phyloP scores from a whole-genome alignment of 169 alveolate genomes.

The Cryptosporidium viatorum region DNA sequence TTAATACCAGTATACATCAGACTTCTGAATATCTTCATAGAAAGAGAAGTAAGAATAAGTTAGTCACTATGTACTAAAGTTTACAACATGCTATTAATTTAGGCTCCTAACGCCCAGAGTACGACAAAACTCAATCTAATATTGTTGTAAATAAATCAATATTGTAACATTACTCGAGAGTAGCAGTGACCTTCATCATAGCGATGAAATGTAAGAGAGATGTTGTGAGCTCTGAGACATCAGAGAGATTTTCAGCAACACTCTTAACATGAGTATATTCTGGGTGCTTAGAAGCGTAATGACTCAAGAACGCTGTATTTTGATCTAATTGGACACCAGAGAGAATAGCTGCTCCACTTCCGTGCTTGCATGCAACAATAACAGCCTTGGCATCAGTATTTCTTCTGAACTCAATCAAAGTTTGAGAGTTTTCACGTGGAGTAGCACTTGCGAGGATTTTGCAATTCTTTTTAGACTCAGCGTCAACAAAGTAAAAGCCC shows the following conservation, averaged over 20 bases:
- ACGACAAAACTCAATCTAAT: neutral
- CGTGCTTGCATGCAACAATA: constrained; percentile 41
- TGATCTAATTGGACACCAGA: constrained; percentile 55
- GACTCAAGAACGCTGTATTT: neutral
- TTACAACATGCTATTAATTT: no score
- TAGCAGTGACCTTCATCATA: neutral
- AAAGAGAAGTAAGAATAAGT: neutral
- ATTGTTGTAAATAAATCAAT: neutral
- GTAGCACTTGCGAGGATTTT: constrained; percentile 10
- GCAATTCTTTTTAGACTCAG: constrained; percentile 16
- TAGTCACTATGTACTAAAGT: neutral
- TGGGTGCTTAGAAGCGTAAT: neutral
- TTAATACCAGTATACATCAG: no score
- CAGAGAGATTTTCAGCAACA: constrained; percentile 7
- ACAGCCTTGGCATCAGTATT: constrained; percentile 13
- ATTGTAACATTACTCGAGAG: neutral
- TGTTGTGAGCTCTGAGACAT: neutral
- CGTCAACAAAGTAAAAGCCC: constrained; percentile 53
- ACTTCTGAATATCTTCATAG: no score
- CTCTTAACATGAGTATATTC: neutral
- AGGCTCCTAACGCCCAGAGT: neutral
- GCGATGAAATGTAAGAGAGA: constrained; percentile 3
- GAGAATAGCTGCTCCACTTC: constrained; percentile 53
- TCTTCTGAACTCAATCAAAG: constrained; percentile 16
- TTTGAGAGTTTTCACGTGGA: constrained; percentile 15